These are phyloP conservation scores for Macrolepiota albuminosa DNA, from an alignment of 768 basidiomycete species.

Conservation along the genomic window DNA sequence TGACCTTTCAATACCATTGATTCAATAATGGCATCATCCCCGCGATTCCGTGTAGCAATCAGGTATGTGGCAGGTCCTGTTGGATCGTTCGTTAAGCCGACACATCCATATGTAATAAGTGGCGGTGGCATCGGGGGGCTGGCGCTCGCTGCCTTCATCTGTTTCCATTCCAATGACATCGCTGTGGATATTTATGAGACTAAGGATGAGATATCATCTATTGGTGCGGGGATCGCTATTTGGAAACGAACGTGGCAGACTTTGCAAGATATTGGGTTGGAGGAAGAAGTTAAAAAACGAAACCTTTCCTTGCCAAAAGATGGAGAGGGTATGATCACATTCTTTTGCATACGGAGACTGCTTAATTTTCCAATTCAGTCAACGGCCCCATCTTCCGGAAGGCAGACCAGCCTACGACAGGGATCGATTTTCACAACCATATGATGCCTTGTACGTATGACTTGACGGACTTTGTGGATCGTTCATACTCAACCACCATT, in stretches of 20 bases:
- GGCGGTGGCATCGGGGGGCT: conserved; percentile 33
- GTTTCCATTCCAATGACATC: conserved; percentile 22
- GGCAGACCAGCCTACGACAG: conserved; percentile 18
- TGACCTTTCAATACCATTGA: too few relatives aligned
- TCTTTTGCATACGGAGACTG: not conserved
- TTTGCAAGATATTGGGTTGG: conserved; percentile 33
- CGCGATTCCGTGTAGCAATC: conserved; percentile 11
- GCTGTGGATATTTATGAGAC: conserved; percentile 38
- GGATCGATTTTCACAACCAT: conserved; percentile 21
- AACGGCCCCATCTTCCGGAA: conserved; percentile 22
- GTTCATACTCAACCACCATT: not conserved
- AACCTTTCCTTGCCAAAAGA: conserved; percentile 20
- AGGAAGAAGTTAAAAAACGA: conserved; percentile 19
- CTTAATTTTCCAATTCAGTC: conserved; percentile 3
- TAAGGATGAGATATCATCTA: conserved; percentile 30
- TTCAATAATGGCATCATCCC: not conserved
- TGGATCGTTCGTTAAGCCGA: not conserved
- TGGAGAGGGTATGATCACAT: conserved; percentile 17
- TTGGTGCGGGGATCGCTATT: conserved; percentile 37
- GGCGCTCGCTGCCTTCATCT: conserved; percentile 32
- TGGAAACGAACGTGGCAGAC: conserved; percentile 37
- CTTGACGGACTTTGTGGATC: not conserved
- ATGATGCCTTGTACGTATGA: conserved; percentile 18
- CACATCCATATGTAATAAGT: conserved; percentile 9
- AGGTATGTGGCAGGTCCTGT: not conserved